Percentiles rank a stretch among this genome's conserved stretches.
These are phyloP conservation scores for Brassica nigra DNA, from an alignment of 345 rosid genomes.

Conservation along the genomic window DNA sequence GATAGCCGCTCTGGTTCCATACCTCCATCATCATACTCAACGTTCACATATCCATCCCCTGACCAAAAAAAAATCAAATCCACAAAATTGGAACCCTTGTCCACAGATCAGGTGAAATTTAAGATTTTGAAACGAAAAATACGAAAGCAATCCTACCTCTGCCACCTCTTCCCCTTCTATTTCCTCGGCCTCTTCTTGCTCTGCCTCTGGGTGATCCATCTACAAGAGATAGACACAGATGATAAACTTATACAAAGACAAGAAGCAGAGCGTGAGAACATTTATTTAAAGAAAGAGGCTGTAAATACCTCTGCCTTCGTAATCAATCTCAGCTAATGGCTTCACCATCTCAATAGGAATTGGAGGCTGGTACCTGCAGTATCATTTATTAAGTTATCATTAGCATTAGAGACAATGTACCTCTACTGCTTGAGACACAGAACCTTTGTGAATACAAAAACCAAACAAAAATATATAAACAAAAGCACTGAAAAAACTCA, in stretches of 20 bases:
- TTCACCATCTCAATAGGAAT: slow-evolving; percentile 70
- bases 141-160: slow-evolving; percentile 35
- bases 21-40: slow-evolving; percentile 72
- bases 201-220: slow-evolving; percentile 74
- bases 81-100: background rate
- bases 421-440: background rate
- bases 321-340: slow-evolving; percentile 47
- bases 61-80: slow-evolving; percentile 9
- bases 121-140: slow-evolving; percentile 24
- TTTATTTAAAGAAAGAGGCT: background rate
- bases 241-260: background rate
- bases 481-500: slow-evolving; percentile 42
- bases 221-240: slow-evolving; percentile 25
- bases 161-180: slow-evolving; percentile 39
- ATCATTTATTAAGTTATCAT: background rate
- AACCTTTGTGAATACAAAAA: background rate
- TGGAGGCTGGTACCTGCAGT: slow-evolving; percentile 73
- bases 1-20: slow-evolving; percentile 61
- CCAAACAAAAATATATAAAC: background rate
- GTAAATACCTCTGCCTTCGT: slow-evolving; percentile 61
- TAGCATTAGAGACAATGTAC: slow-evolving; percentile 3
- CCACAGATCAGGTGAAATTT: background rate
- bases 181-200: slow-evolving; percentile 54
- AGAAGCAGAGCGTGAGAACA: background rate
- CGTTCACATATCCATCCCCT: slow-evolving; percentile 68